These are phyloP conservation scores for Candida ponderosae DNA, from an alignment of 805 yeast genomes.

Conservation along the genomic window DNA sequence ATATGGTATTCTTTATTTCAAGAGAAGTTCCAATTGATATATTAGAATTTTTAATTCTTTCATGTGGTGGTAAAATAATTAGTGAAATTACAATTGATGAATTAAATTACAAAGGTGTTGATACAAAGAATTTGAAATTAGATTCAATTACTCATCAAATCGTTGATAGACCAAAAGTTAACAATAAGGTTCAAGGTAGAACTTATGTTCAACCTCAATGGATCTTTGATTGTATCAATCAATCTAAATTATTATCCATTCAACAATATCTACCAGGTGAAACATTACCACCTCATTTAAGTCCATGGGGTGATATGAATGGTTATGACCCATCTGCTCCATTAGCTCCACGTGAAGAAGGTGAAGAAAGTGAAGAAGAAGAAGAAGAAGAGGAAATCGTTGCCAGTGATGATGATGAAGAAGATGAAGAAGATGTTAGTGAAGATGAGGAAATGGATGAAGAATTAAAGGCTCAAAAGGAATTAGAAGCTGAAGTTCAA, in stretches of 20 bases:
- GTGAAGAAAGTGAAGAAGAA: slow-evolving; percentile 37
- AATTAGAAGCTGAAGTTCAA: slow-evolving; percentile 82
- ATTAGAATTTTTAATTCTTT: slow-evolving; percentile 76
- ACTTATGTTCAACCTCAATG: slow-evolving; percentile 97
- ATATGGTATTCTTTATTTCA: slow-evolving; percentile 78
- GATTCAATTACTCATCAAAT: slow-evolving; percentile 84
- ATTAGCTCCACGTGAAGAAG: slow-evolving; percentile 31
- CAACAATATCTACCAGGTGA: slow-evolving; percentile 90
- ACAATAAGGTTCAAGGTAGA: slow-evolving; percentile 78
- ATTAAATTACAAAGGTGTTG: slow-evolving; percentile 29
- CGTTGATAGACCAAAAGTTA: slow-evolving; percentile 81
- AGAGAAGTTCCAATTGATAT: slow-evolving; percentile 94
- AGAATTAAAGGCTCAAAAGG: slow-evolving; percentile 61
- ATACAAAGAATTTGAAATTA: slow-evolving; percentile 43
- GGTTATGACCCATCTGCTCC: slow-evolving; percentile 76
- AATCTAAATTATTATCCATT: slow-evolving; percentile 65
- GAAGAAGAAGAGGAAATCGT: slow-evolving; percentile 45
- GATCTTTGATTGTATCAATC: slow-evolving; percentile 89
- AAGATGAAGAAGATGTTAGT: slow-evolving; percentile 34
- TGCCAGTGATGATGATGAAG: slow-evolving; percentile 48
- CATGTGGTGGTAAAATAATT: slow-evolving; percentile 80
- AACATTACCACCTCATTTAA: slow-evolving; percentile 89
- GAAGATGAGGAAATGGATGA: slow-evolving; percentile 48
- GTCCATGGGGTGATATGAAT: slow-evolving; percentile 98
- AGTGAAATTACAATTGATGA: slow-evolving; percentile 88